A percentile compares a stretch with the other conserved stretches of the same genome.
Conservation (phyloP, 1,139 yeast species). For the Meyerozyma carpophila region DNA sequence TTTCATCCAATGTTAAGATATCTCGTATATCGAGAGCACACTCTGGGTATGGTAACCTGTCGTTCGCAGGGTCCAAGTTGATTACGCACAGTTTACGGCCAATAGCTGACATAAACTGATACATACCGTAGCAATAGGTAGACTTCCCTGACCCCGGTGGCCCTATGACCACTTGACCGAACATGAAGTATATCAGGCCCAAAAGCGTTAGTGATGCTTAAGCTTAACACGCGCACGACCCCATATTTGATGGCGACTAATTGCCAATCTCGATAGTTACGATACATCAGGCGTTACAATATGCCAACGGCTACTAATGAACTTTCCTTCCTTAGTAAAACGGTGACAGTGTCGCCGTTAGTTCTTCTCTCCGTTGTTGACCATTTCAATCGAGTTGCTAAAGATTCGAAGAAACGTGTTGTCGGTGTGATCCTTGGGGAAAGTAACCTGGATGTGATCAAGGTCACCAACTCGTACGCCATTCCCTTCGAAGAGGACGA, state of each 20-base stretch:
- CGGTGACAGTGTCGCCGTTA: conserved; percentile 91
- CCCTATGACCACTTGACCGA: conserved; percentile 92
- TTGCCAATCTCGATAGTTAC: conserved; percentile 4
- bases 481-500: conserved; percentile 97
- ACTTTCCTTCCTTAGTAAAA: conserved; percentile 39
- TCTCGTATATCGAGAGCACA: conserved; percentile 87
- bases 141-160: conserved; percentile 99
- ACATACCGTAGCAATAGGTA: conserved; percentile 88
- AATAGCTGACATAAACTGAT: conserved; percentile 86
- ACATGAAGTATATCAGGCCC: conserved; percentile 25
- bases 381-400: conserved; percentile 83
- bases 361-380: conserved; percentile 93
- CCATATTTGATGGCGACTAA: neutral
- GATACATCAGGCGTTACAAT: conserved; percentile 1
- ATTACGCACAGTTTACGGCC: conserved; percentile 82
- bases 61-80: conserved; percentile 95
- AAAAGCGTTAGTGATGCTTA: neutral
- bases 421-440: conserved; percentile 95
- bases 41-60: conserved; percentile 63
- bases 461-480: conserved; percentile 76
- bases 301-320: conserved; percentile 25
- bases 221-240: neutral
- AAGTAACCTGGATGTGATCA: conserved; percentile 48
- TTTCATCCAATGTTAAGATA: conserved; percentile 78
- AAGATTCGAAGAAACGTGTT: conserved; percentile 68